A percentile compares a stretch with the other conserved stretches of the same genome.
These are phyloP conservation scores for Calonectria hongkongensis DNA, from an alignment of 2,329 filamentous ascomycete genomes.

Conservation along the genomic window DNA sequence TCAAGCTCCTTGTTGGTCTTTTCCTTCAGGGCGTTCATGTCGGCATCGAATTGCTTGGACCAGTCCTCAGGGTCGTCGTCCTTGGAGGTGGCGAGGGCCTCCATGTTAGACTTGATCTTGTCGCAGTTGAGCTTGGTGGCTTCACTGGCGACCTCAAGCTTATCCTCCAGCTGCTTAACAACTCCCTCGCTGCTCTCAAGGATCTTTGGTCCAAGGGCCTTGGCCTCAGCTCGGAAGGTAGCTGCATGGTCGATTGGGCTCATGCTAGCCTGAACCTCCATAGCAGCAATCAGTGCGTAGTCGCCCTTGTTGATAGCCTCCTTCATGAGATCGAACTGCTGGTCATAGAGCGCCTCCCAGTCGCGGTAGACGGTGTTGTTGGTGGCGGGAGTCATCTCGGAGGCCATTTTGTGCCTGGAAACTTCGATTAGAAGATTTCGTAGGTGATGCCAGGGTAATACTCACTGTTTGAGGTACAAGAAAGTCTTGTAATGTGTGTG, in stretches of 20 bases:
- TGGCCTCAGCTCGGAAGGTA: not conserved
- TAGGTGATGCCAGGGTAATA: not conserved
- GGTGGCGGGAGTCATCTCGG: not conserved
- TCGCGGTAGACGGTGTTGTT: constrained; percentile 9
- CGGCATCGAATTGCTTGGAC: not conserved
- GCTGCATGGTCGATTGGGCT: not conserved
- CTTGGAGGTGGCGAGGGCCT: not conserved
- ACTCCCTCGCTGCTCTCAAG: not conserved
- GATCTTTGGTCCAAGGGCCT: not conserved
- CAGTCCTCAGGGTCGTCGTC: not conserved
- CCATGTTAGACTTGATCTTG: not conserved
- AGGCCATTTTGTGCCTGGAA: not conserved
- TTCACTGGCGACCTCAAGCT: not conserved
- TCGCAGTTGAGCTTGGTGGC: not conserved
- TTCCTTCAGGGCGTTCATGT: constrained; percentile 3
- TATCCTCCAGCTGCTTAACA: not conserved
- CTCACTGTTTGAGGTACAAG: not conserved
- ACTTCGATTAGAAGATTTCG: not conserved
- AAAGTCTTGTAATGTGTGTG: not conserved
- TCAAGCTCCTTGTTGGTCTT: constrained; percentile 10
- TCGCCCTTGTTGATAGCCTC: constrained; percentile 2
- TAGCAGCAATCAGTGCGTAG: not conserved
- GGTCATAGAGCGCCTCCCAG: constrained; percentile 10
- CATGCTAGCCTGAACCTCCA: constrained; percentile 5
- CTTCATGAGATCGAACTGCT: constrained; percentile 3